These are phyloP conservation scores for Massariosphaeria phaeospora DNA, from an alignment of 495 filamentous ascomycete genomes.

Conservation along the genomic window DNA sequence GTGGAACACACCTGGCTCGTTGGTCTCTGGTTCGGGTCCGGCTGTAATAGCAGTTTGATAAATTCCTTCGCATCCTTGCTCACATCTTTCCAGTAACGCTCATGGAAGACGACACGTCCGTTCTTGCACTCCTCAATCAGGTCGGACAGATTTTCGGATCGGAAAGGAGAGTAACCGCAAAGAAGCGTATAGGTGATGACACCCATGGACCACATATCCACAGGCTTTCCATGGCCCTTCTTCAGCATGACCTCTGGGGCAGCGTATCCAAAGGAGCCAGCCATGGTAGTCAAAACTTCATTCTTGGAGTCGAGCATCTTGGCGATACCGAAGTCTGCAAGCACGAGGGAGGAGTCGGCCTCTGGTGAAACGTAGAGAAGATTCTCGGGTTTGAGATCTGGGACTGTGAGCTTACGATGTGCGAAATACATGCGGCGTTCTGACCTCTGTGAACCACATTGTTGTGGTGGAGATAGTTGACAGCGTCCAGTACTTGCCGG, in stretches of 20 bases:
- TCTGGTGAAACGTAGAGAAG: constrained; percentile 83
- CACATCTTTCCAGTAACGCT: constrained; percentile 97
- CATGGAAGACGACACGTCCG: constrained; percentile 92
- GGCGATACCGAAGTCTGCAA: constrained; percentile 97
- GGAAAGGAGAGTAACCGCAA: constrained; percentile 97
- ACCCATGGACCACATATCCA: constrained; percentile 98
- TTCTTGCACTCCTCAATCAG: constrained; percentile 91
- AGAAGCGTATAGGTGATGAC: constrained; percentile 99
- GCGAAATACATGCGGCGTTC: constrained; percentile 6
- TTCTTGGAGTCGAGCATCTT: constrained; percentile 92
- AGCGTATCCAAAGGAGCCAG: constrained; percentile 96
- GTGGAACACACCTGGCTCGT: constrained; percentile 60
- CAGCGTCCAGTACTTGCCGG: constrained; percentile 87
- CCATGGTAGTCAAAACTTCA: constrained; percentile 95
- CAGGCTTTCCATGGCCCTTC: constrained; percentile 95
- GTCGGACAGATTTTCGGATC: constrained; percentile 86
- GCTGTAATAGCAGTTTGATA: constrained; percentile 75
- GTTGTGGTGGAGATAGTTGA: constrained; percentile 89
- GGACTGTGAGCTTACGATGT: not conserved
- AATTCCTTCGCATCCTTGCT: constrained; percentile 95
- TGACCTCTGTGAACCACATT: constrained; percentile 95
- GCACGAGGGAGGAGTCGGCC: constrained; percentile 73
- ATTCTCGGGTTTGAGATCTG: constrained; percentile 98
- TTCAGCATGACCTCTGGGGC: constrained; percentile 98
- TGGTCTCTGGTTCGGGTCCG: constrained; percentile 69